Evolutionary conservation across 2,329 filamentous ascomycete genomes (phyloP), one percentile per base, ranked within the genome.

Genomic region (Fusarium acutatum): DNA sequence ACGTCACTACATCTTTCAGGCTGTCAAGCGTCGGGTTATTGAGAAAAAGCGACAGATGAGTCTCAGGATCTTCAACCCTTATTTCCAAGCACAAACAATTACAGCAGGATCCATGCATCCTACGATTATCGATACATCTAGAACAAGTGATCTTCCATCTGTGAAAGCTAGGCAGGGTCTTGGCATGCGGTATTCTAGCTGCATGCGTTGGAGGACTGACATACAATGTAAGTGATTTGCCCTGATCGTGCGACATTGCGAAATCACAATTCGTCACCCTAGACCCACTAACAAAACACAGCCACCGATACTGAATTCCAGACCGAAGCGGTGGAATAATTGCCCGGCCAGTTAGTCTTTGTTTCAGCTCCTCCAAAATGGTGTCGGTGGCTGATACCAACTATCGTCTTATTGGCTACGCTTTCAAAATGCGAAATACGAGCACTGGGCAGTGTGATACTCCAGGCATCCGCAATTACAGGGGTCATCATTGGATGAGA

Each of bases 361-460:
- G 41, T 35, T 50, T 40, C 28, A 64, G 43, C 49, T 60, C 26
- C 6, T 30, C 35, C 6, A 32, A 40, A 47, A 46, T 37, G 22
- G 20, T 41, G 43, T 71, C 26, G 17, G 71, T 64, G 71, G 71
- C 60, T 73, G 60, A 38, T 20, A 5, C 13, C 5, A 13, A 17
- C 12, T n/a, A 37, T 10, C 17, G 20, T 41, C 43, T 54, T 6
- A 73, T 73, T 73, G 71, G 71, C 24, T 56, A 14, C 12, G 4
- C 30, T 10, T 17, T 49, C n/a, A 1, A 10, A 68, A 73, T 28
- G 43, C 71, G 71, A 73, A 64, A 73, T 73, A 73, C 71, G 71
- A 71, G 54, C 22, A 28, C 24, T 37, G 17, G 26, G 13, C 35
- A 30, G 40, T 44, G 71, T 43, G 20, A 12, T 22, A 54, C 28